These are phyloP conservation scores for Naganishia randhawae DNA, from an alignment of 768 basidiomycete genomes.

Conservation along the genomic window DNA sequence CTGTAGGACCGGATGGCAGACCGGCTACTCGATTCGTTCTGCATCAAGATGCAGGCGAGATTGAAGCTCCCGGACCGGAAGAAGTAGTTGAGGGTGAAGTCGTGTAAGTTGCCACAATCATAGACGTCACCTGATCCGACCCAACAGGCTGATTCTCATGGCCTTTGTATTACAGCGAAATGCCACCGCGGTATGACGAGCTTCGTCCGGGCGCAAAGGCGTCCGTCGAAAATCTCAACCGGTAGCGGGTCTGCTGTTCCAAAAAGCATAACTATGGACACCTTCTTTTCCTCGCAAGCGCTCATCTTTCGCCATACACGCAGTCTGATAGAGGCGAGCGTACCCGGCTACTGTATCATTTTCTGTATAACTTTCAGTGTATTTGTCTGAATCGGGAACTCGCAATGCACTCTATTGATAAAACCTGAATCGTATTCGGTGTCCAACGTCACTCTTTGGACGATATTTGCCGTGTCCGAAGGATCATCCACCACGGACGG, in stretches of 20 bases:
- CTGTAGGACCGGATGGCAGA: constrained; percentile 7
- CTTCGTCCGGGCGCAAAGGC: constrained; percentile 23
- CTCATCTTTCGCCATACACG: not conserved
- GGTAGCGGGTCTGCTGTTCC: not conserved
- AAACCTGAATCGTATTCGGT: not conserved
- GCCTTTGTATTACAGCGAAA: constrained; percentile 10
- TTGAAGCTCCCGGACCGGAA: constrained; percentile 20
- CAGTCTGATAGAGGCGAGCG: not conserved
- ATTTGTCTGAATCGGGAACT: not conserved
- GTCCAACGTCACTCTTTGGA: no score
- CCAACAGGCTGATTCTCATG: not conserved
- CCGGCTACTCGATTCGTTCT: constrained; percentile 27
- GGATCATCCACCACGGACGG: no score
- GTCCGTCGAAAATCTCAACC: constrained; percentile 5
- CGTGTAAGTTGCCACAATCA: constrained; percentile 22
- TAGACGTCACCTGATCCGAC: not conserved
- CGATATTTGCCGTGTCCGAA: no score
- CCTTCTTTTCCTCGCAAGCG: not conserved
- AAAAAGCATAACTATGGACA: not conserved
- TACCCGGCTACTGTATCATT: not conserved
- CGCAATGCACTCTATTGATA: not conserved
- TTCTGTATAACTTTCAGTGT: not conserved
- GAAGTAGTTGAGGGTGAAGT: constrained; percentile 19
- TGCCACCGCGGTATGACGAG: constrained; percentile 33
- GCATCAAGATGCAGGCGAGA: constrained; percentile 30